phyloP scores from a whole-genome alignment of 805 yeast genomes.

The Hanseniaspora pseudoguilliermondii region DNA sequence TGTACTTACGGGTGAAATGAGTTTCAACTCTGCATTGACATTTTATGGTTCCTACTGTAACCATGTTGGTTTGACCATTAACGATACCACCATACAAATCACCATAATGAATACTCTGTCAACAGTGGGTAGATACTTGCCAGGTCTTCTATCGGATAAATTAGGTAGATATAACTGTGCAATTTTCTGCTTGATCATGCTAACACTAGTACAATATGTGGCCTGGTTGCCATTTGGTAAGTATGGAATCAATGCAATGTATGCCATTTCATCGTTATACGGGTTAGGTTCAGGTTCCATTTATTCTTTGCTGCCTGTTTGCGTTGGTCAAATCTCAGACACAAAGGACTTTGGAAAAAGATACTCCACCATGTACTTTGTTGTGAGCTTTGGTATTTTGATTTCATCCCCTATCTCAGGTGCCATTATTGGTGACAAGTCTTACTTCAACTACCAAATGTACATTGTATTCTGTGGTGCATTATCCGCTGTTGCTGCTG shows the following conservation, averaged over 20 bases:
- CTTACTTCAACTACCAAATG: slow-evolving; percentile 27
- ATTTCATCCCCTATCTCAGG: slow-evolving; percentile 36
- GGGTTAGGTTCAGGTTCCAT: slow-evolving; percentile 42
- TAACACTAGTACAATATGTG: slow-evolving; percentile 25
- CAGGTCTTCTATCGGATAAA: slow-evolving; percentile 29
- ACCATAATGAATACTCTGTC: slow-evolving; percentile 31
- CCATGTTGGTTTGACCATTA: slow-evolving; percentile 31
- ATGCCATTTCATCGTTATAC: slow-evolving; percentile 33
- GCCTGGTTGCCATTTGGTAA: slow-evolving; percentile 30
- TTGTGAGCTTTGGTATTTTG: slow-evolving; percentile 37
- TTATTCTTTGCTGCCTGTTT: slow-evolving; percentile 39
- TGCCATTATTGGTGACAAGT: slow-evolving; percentile 30
- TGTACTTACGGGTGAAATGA: slow-evolving; percentile 36
- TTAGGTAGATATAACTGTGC: slow-evolving; percentile 41
- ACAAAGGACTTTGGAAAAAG: slow-evolving; percentile 38
- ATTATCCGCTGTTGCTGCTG: slow-evolving; percentile 29
- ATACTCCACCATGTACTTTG: slow-evolving; percentile 40
- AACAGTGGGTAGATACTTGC: slow-evolving; percentile 28
- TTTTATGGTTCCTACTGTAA: slow-evolving; percentile 40
- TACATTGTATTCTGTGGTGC: slow-evolving; percentile 30
- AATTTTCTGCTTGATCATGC: slow-evolving; percentile 23
- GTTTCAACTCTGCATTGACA: slow-evolving; percentile 35
- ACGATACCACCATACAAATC: slow-evolving; percentile 34
- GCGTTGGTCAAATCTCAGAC: slow-evolving; percentile 40
- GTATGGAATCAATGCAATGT: slow-evolving; percentile 22